Evolutionary conservation across 176 grass and related monocot genomes (phyloP).

Genomic region (Oryza glumipatula): DNA sequence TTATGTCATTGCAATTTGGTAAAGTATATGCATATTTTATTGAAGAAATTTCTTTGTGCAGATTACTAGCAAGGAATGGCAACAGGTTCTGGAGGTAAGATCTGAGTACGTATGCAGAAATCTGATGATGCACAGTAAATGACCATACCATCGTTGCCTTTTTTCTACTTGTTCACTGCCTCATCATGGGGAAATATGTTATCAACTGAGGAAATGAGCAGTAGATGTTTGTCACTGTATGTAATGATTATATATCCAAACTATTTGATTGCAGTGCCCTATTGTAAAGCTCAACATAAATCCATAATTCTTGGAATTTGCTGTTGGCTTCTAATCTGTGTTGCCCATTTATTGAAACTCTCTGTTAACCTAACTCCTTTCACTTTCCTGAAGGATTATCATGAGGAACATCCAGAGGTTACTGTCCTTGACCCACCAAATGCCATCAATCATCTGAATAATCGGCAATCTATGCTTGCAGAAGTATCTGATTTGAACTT

Average conservation of each 20-base stretch:
- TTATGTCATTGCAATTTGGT: conserved; percentile 1
- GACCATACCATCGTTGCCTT: background rate
- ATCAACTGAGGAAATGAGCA: conserved; percentile 7
- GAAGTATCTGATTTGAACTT: conserved; percentile 88
- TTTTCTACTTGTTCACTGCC: background rate
- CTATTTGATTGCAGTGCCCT: background rate
- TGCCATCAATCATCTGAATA: conserved; percentile 79
- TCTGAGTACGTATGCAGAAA: conserved; percentile 14
- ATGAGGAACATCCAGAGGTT: conserved; percentile 84
- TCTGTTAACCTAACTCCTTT: conserved; percentile 9
- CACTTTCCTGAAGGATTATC: conserved; percentile 67
- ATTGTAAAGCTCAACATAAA: conserved; percentile 8
- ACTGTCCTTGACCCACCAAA: conserved; percentile 87
- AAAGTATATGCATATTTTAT: conserved; percentile 10
- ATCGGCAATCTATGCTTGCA: conserved; percentile 94
- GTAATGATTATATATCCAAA: background rate
- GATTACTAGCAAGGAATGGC: conserved; percentile 86
- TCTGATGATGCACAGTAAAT: conserved; percentile 10
- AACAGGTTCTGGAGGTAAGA: conserved; percentile 81
- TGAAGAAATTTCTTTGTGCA: conserved; percentile 37
- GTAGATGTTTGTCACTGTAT: conserved; percentile 24
- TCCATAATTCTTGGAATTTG: conserved; percentile 7
- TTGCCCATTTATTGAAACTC: background rate
- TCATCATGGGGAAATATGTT: background rate
- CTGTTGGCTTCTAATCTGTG: background rate